Conservation (phyloP, 805 yeast species). For the Komagataella kurtzmanii region DNA sequence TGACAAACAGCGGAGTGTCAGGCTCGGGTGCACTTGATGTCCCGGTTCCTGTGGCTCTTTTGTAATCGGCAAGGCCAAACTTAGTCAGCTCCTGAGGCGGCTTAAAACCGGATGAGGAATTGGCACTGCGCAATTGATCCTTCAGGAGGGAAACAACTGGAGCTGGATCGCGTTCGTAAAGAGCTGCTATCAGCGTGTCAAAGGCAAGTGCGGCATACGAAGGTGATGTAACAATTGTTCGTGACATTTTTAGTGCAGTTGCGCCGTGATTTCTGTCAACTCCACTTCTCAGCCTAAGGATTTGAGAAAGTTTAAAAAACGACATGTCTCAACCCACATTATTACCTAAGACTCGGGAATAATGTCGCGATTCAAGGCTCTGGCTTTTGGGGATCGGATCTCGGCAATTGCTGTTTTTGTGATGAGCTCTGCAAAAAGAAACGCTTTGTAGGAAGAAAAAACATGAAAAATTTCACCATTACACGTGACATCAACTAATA, state of each 20-base stretch:
- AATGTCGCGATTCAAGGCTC: too few relatives aligned
- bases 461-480: background rate
- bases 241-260: background rate
- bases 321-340: background rate
- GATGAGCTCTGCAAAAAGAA: background rate
- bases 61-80: slow-evolving; percentile 3
- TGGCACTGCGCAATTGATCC: slow-evolving; percentile 2
- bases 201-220: slow-evolving; percentile 27
- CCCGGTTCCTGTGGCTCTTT: background rate
- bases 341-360: background rate
- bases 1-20: slow-evolving; percentile 62
- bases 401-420: background rate
- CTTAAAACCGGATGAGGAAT: background rate
- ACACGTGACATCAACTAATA: background rate
- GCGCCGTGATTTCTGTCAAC: background rate
- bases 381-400: background rate
- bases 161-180: slow-evolving; percentile 8
- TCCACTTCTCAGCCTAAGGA: background rate
- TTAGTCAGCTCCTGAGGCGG: background rate
- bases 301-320: background rate
- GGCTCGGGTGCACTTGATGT: background rate
- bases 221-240: background rate
- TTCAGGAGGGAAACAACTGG: slow-evolving; percentile 3
- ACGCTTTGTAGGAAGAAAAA: background rate
- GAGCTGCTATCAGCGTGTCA: slow-evolving; percentile 19